These are phyloP conservation scores for Pestalotiopsis fici DNA, from an alignment of 2,329 filamentous ascomycete genomes.

Conservation along the genomic window DNA sequence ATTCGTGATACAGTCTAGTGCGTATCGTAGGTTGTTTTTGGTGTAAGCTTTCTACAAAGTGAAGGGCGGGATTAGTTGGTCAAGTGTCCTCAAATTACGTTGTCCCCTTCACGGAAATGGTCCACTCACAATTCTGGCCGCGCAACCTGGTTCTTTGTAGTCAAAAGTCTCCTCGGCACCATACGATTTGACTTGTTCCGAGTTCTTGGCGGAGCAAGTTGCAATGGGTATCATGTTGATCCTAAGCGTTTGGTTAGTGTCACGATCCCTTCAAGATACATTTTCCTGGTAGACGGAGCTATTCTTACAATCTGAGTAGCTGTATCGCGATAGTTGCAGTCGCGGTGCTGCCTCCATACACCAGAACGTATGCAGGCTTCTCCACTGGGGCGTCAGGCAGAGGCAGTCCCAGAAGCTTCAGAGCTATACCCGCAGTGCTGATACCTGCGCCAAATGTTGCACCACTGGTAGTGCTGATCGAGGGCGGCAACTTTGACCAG, in stretches of 20 bases:
- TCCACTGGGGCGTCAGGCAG: not conserved
- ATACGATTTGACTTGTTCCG: constrained; percentile 36
- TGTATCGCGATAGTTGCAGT: constrained; percentile 13
- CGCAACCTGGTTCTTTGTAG: constrained; percentile 37
- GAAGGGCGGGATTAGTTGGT: no score
- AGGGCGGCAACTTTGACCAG: constrained; percentile 2
- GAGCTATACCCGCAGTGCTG: constrained; percentile 11
- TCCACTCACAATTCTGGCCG: constrained; percentile 31
- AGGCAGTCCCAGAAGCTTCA: not conserved
- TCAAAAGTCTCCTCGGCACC: constrained; percentile 49
- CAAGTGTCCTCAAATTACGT: no score
- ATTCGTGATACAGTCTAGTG: constrained; percentile 26
- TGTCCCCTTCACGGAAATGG: no score
- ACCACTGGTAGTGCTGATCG: no score
- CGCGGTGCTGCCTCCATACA: constrained; percentile 14
- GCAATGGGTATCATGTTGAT: no score
- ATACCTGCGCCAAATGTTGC: constrained; percentile 16
- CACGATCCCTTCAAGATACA: no score
- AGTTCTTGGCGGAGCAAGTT: constrained; percentile 44
- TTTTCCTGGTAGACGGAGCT: not conserved
- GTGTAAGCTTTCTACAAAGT: no score
- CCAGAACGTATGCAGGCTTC: constrained; percentile 8
- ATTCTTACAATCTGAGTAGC: constrained; percentile 13
- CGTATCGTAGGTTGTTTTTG: not conserved
- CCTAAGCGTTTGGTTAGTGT: no score